phyloP scores from a whole-genome alignment of 768 basidiomycete genomes.

The Hirschioporus abietinus region DNA sequence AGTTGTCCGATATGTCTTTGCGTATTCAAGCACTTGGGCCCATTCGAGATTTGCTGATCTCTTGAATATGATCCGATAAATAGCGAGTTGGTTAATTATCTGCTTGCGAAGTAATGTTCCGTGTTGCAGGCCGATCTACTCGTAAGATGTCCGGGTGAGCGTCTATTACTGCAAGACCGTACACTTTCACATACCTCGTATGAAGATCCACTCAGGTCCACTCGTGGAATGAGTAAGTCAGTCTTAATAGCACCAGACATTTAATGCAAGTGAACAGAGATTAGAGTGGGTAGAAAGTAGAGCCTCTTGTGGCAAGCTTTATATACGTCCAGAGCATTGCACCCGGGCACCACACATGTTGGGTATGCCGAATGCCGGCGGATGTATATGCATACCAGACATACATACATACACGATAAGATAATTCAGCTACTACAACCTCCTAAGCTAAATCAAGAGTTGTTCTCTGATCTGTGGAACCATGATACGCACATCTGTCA shows the following conservation, averaged over 20 bases:
- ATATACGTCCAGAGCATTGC: background rate
- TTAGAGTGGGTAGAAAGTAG: background rate
- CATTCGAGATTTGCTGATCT: constrained; percentile 28
- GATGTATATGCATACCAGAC: background rate
- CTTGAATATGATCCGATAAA: constrained; percentile 28
- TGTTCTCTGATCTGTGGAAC: too few relatives aligned
- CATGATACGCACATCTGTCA: too few relatives aligned
- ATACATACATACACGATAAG: background rate
- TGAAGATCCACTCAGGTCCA: constrained; percentile 12
- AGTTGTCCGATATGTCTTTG: constrained; percentile 20
- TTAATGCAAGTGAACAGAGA: background rate
- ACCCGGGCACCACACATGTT: background rate
- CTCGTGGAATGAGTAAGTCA: background rate
- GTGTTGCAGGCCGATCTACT: constrained; percentile 27
- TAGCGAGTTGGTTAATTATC: constrained; percentile 25
- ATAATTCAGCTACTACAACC: background rate
- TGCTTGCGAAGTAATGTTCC: constrained; percentile 23
- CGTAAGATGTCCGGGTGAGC: background rate
- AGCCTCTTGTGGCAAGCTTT: background rate
- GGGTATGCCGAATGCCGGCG: background rate
- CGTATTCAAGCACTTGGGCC: constrained; percentile 24
- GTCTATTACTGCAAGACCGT: background rate
- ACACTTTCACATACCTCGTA: constrained; percentile 9
- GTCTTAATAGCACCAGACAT: background rate
- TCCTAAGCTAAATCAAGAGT: background rate